Evolutionary conservation across 225 moss, liverwort and hornwort genomes (phyloP).

Genomic region (Anthoceros angustus): DNA sequence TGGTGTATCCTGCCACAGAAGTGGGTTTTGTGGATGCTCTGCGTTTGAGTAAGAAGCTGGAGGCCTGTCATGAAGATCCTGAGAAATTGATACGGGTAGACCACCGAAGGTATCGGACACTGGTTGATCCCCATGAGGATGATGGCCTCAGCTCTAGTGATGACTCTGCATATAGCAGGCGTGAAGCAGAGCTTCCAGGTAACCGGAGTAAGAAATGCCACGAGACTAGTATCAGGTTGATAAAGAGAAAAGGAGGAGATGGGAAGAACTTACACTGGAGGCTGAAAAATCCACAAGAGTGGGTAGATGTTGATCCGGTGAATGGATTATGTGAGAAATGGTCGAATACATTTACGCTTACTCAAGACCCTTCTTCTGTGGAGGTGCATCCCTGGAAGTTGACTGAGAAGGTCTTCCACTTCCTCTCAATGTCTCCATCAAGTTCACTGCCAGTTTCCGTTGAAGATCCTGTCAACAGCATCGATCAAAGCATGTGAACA

Average conservation of each 20-base stretch:
- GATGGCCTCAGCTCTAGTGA: conserved; percentile 1
- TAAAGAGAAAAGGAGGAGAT: conserved; percentile 3
- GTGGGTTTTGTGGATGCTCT: background rate
- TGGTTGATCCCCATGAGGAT: background rate
- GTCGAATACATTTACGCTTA: background rate
- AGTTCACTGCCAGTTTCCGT: too few species aligned
- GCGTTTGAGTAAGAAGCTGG: background rate
- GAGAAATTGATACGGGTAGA: background rate
- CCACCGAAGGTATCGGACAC: background rate
- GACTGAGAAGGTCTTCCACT: background rate
- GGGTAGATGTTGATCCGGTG: background rate
- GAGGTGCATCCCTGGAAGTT: background rate
- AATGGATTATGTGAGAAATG: background rate
- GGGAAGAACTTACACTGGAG: background rate
- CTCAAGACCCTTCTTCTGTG: background rate
- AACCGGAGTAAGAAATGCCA: background rate
- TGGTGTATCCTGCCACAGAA: conserved; percentile 4
- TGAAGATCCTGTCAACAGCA: background rate
- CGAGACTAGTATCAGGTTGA: background rate
- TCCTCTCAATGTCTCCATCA: background rate
- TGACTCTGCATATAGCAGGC: conserved; percentile 1
- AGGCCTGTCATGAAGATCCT: background rate
- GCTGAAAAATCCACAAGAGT: background rate
- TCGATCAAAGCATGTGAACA: background rate
- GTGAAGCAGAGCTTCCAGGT: background rate